phyloP scores from a whole-genome alignment of 2,329 filamentous ascomycete species.

The Aspergillus novoparasiticus region DNA sequence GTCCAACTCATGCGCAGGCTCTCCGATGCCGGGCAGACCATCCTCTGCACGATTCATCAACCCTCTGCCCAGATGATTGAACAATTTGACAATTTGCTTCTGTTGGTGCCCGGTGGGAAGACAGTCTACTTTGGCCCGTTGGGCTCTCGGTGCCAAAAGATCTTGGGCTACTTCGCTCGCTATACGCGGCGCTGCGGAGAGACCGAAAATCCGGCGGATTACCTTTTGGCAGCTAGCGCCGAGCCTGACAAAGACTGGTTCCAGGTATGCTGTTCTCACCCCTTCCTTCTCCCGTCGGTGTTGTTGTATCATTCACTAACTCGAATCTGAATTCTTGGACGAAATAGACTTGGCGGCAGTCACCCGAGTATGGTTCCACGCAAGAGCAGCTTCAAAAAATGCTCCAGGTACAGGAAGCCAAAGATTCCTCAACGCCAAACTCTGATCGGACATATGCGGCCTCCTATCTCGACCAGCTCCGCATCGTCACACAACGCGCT shows the following conservation, averaged over 20 bases:
- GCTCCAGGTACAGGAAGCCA: not conserved
- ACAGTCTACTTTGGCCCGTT: slow-evolving; percentile 52
- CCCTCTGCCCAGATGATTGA: slow-evolving; percentile 57
- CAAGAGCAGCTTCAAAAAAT: not conserved
- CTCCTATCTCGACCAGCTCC: slow-evolving; percentile 53
- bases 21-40: slow-evolving; percentile 57
- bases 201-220: slow-evolving; percentile 10
- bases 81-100: slow-evolving; percentile 55
- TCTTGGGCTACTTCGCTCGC: slow-evolving; percentile 7
- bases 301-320: not conserved
- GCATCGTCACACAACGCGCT: slow-evolving; percentile 59
- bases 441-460: slow-evolving; percentile 17
- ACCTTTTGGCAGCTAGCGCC: slow-evolving; percentile 3
- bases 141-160: slow-evolving; percentile 15
- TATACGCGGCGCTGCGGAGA: not conserved
- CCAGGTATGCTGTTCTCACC: not conserved
- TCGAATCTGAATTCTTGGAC: not conserved
- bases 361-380: not conserved
- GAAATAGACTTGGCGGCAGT: not conserved
- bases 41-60: slow-evolving; percentile 60
- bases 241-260: not conserved
- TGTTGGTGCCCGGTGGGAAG: slow-evolving; percentile 55
- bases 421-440: not conserved
- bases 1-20: slow-evolving; percentile 59
- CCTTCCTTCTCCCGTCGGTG: not conserved